Evolutionary conservation across 177 flowering plant species (phyloP), one percentile per base, ranked within the genome.

Genomic region (Vitis hybrid): DNA sequence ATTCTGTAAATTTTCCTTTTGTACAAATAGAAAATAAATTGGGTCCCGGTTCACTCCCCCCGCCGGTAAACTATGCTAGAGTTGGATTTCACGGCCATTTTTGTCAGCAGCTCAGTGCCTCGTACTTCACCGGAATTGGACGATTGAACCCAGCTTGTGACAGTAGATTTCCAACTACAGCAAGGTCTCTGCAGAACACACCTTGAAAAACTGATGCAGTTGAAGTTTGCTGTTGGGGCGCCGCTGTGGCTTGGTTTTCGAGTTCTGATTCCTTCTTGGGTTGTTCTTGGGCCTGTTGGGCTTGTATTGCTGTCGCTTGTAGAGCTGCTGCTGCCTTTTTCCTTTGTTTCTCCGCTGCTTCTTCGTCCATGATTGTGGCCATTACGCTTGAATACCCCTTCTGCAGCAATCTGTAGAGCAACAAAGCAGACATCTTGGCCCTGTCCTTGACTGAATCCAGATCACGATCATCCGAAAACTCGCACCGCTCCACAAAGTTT

Each of bases 161-260:
- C 6, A 96, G 77, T 81, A 96, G 68, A 72, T 76, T 85, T 21
- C 93, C 91, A 21, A 94, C 97, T 1, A 66, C 89, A 2, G 91
- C 88, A 67, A 96, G 72, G 58, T 96, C 99, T 50, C 99, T 69
- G 79, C 99, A 94, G 64, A 96, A 96, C 54, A 85, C 93, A 1
- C 97, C 98, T 75, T 88, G 97, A 68, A 78, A 91, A 14, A 71
- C 82, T 0, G 90, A 63, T 1, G 82, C 74, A 30, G 65, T 61
- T n/a, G 73, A 17, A 15, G 51, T 30, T 26, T 1, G 11, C 50
- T 34, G 45, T 34, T 34, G 45, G 0, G 74, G 3, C 3, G 74
- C 13, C 17, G 74, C 2, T 6, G 66, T 48, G 34, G 62, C 21
- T 30, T 52, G 60, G 34, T 32, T 68, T 15, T 65, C 63, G 2